Conservation (phyloP, 148 eudicot species). For the Heliamphora exappendiculata region DNA sequence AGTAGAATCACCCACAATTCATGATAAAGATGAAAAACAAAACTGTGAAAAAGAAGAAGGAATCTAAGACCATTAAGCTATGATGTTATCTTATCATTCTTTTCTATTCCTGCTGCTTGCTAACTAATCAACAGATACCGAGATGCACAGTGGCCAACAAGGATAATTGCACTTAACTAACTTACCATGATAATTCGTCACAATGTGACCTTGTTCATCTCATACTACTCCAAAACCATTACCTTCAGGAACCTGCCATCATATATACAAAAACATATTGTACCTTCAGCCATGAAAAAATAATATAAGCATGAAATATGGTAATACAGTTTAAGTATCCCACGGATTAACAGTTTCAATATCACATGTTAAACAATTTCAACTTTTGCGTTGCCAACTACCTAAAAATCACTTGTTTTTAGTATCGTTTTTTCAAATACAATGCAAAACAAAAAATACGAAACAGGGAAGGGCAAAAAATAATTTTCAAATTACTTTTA, state of each 20-base stretch:
- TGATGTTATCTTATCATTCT: not conserved
- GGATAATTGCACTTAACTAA: not conserved
- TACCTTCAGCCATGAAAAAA: too few relatives aligned
- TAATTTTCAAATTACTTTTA: too few relatives aligned
- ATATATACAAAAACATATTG: too few relatives aligned
- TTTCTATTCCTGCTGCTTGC: not conserved
- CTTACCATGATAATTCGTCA: slow-evolving; percentile 96
- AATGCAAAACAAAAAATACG: too few relatives aligned
- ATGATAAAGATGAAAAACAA: not conserved
- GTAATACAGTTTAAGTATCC: not conserved
- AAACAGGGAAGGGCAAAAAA: too few relatives aligned
- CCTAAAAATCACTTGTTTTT: too few relatives aligned
- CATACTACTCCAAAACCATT: slow-evolving; percentile 10
- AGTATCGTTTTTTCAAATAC: too few relatives aligned
- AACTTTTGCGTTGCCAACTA: too few relatives aligned
- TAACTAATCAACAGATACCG: not conserved
- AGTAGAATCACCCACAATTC: not conserved
- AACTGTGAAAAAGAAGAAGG: not conserved
- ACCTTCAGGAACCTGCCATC: slow-evolving; percentile 13
- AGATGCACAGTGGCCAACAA: not conserved
- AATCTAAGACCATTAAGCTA: not conserved
- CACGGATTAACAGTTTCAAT: too few relatives aligned
- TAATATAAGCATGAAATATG: not conserved
- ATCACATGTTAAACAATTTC: too few relatives aligned
- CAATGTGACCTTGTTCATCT: slow-evolving; percentile 65